Evolutionary conservation across 768 basidiomycete genomes (phyloP).

Genomic region (Leccinum boreale): DNA sequence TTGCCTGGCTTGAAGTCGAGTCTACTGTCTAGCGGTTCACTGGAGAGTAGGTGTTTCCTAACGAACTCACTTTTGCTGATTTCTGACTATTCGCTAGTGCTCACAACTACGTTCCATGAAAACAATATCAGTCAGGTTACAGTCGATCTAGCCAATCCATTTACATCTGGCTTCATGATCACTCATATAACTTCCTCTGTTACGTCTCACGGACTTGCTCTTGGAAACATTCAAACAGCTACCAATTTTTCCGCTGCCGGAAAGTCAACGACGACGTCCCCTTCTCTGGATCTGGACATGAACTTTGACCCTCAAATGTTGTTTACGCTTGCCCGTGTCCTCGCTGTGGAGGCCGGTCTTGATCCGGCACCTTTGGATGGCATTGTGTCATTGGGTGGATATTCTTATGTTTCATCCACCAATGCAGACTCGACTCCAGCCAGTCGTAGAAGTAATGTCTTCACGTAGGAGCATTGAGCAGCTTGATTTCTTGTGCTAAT

Average conservation of each 20-base stretch:
- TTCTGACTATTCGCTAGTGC: slow-evolving; percentile 36
- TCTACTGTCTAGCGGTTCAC: slow-evolving; percentile 52
- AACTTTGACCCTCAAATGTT: slow-evolving; percentile 66
- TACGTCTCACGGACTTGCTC: slow-evolving; percentile 53
- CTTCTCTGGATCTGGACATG: slow-evolving; percentile 56
- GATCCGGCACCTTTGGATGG: slow-evolving; percentile 60
- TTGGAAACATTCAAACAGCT: slow-evolving; percentile 57
- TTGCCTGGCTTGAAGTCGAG: slow-evolving; percentile 60
- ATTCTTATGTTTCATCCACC: slow-evolving; percentile 45
- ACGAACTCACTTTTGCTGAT: not conserved
- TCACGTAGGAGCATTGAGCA: slow-evolving; percentile 39
- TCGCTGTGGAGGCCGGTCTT: slow-evolving; percentile 63
- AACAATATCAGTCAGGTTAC: slow-evolving; percentile 66
- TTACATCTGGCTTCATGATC: slow-evolving; percentile 56
- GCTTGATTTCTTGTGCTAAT: not conserved
- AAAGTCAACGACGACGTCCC: slow-evolving; percentile 54
- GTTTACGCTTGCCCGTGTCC: slow-evolving; percentile 66
- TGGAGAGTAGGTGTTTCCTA: slow-evolving; percentile 42
- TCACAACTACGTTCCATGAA: slow-evolving; percentile 57
- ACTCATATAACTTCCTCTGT: slow-evolving; percentile 60
- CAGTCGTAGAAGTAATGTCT: slow-evolving; percentile 45
- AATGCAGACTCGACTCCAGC: slow-evolving; percentile 32
- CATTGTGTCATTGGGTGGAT: slow-evolving; percentile 66
- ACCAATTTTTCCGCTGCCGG: slow-evolving; percentile 52
- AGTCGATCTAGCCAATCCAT: slow-evolving; percentile 64